phyloP scores from a whole-genome alignment of 352 stramenopile species.

The Pythium brachiatum region DNA sequence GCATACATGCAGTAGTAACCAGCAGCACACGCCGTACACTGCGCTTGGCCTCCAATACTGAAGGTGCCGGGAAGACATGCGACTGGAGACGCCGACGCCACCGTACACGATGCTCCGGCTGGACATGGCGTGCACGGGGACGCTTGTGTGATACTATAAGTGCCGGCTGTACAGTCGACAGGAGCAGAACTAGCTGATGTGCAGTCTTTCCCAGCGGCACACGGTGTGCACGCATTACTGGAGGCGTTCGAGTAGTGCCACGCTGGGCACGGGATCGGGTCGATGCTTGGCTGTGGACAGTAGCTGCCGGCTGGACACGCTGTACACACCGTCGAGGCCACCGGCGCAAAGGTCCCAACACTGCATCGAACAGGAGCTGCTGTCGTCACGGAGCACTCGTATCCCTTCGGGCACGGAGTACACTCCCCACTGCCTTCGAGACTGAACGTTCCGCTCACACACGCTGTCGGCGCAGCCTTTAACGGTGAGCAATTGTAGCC shows the following conservation, averaged over 20 bases:
- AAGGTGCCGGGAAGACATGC: slow-evolving; percentile 51
- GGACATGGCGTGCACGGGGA: slow-evolving; percentile 44
- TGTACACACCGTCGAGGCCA: slow-evolving; percentile 35
- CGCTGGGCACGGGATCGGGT: slow-evolving; percentile 34
- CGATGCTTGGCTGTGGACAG: slow-evolving; percentile 40
- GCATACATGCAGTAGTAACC: slow-evolving; percentile 59
- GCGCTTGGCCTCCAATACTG: slow-evolving; percentile 38
- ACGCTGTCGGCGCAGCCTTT: slow-evolving; percentile 17
- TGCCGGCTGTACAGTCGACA: slow-evolving; percentile 36
- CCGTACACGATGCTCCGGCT: slow-evolving; percentile 33
- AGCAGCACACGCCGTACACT: slow-evolving; percentile 53
- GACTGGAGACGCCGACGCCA: slow-evolving; percentile 30
- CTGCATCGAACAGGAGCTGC: slow-evolving; percentile 34
- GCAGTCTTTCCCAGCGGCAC: slow-evolving; percentile 51
- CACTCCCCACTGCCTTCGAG: slow-evolving; percentile 42
- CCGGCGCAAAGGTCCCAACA: slow-evolving; percentile 31
- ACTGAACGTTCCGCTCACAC: slow-evolving; percentile 37
- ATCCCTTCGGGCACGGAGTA: slow-evolving; percentile 45
- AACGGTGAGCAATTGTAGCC: slow-evolving; percentile 41
- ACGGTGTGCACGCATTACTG: slow-evolving; percentile 44
- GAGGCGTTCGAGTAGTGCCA: slow-evolving; percentile 42
- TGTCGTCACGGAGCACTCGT: slow-evolving; percentile 37
- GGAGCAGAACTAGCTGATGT: slow-evolving; percentile 33
- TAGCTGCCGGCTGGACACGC: slow-evolving; percentile 41
- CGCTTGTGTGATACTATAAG: slow-evolving; percentile 37